Evolutionary conservation across 257 asterid species (phyloP), one percentile per base, ranked within the genome.

Genomic region (Cruciata laevipes): DNA sequence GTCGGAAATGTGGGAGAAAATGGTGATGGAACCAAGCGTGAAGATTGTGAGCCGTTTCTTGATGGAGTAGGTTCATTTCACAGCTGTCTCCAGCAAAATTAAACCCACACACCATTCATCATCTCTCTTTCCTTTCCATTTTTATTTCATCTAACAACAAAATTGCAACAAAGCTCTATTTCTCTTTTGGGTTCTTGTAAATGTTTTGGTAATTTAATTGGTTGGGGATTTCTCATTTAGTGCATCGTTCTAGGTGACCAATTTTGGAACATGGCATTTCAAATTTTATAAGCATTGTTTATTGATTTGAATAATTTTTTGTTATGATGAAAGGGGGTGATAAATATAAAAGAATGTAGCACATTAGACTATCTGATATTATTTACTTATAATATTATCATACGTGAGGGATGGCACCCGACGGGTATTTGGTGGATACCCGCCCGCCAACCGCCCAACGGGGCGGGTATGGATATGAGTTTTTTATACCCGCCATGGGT

Each of bases 41-140:
- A 84, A 86, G 87, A 85, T 92, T 78, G 90, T 92, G 94, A 86
- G 80, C 77, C 76, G 76, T 65, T 92, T 92, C 83, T 81, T 90
- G 89, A 76, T 81, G 87, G 96, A 82, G 84, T 85, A 82, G 92
- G 95, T 87, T 61, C 67, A 75, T 53, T 53, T 77, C 61, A 75
- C 89, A 84, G 88, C 96, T 83, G 76, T 75, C 80, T 75, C 78
- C 89, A 83, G 72, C 83, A 75, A 62, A 62, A 20, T 11, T 42
- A 31, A 67, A 30, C 66, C 37, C 69, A 20, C 70, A 20, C 70
- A 27, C 62, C 70, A 64, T 80, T 79, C 78, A 73, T 67, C 78
- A 53, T 60, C 71, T 71, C 78, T 79, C 67, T 74, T 71, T 31
- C 51, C 38, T 40, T 21, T 49, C 64, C 61, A 23, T 8, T 67